Percentiles rank a stretch among this genome's conserved stretches.
These are phyloP conservation scores for Ceratobasidium sp. DNA, from an alignment of 1,284 basidiomycete genomes.

Conservation along the genomic window DNA sequence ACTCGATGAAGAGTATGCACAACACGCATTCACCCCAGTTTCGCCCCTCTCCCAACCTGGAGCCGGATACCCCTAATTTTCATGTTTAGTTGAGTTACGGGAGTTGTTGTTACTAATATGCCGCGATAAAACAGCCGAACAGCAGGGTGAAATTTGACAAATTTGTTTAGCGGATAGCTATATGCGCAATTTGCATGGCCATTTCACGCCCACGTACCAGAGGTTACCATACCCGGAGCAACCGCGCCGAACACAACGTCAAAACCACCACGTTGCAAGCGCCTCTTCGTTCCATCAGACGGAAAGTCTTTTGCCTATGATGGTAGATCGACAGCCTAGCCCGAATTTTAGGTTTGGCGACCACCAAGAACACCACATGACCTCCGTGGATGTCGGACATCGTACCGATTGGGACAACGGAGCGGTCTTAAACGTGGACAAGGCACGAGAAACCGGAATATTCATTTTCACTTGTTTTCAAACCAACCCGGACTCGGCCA, in stretches of 20 bases:
- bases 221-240: neutral
- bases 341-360: conserved; percentile 10
- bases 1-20: neutral
- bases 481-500: conserved; percentile 21
- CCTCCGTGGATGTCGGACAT: conserved; percentile 9
- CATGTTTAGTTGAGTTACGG: neutral
- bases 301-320: conserved; percentile 20
- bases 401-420: conserved; percentile 9
- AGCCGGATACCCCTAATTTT: neutral
- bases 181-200: neutral
- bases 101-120: neutral
- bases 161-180: neutral
- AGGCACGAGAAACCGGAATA: conserved; percentile 19
- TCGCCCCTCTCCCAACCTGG: neutral
- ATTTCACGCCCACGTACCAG: neutral
- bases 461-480: conserved; percentile 33
- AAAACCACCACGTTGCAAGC: conserved; percentile 12
- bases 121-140: neutral
- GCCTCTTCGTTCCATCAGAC: conserved; percentile 25
- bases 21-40: neutral
- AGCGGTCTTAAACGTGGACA: conserved; percentile 1
- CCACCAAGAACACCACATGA: conserved; percentile 31
- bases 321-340: neutral
- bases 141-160: neutral
- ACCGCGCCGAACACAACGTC: conserved; percentile 2